Percentiles rank a stretch among this genome's conserved stretches.
Conservation (phyloP, 208 protist species). For the Vickermania ingenoplastis region DNA sequence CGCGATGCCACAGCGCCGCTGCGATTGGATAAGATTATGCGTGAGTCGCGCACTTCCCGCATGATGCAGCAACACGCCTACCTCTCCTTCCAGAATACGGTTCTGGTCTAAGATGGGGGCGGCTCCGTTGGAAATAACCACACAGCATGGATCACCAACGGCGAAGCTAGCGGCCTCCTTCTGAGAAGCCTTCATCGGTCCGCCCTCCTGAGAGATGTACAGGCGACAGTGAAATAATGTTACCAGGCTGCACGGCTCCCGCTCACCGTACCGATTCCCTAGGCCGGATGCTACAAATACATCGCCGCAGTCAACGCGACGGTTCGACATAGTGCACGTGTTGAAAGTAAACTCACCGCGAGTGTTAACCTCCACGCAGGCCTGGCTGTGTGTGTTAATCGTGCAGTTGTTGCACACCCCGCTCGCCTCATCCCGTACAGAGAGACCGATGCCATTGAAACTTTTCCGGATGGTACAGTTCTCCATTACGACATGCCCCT, state of each 20-base stretch:
- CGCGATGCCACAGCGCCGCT: slow-evolving; percentile 69
- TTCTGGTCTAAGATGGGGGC: slow-evolving; percentile 55
- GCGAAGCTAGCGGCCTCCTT: slow-evolving; percentile 6
- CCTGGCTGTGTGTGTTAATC: slow-evolving; percentile 41
- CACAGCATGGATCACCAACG: slow-evolving; percentile 33
- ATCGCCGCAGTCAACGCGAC: slow-evolving; percentile 27
- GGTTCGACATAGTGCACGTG: slow-evolving; percentile 56
- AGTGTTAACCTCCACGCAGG: slow-evolving; percentile 67
- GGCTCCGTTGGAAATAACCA: slow-evolving; percentile 55
- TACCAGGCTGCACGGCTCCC: slow-evolving; percentile 37
- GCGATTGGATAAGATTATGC: slow-evolving; percentile 62
- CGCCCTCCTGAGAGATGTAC: slow-evolving; percentile 27
- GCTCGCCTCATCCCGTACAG: slow-evolving; percentile 44
- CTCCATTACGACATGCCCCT: slow-evolving; percentile 25
- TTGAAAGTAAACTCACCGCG: slow-evolving; percentile 45
- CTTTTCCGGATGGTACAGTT: slow-evolving; percentile 66
- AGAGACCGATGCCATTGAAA: slow-evolving; percentile 53
- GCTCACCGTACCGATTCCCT: slow-evolving; percentile 18
- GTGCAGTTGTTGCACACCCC: slow-evolving; percentile 39
- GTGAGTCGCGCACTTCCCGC: slow-evolving; percentile 45
- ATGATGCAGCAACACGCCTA: slow-evolving; percentile 70
- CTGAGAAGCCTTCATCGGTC: not conserved
- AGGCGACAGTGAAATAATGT: slow-evolving; percentile 47
- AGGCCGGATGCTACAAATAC: slow-evolving; percentile 33
- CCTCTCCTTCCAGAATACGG: slow-evolving; percentile 55